phyloP scores from a whole-genome alignment of 1,139 yeast species.

The Magnusiomyces sp. region DNA sequence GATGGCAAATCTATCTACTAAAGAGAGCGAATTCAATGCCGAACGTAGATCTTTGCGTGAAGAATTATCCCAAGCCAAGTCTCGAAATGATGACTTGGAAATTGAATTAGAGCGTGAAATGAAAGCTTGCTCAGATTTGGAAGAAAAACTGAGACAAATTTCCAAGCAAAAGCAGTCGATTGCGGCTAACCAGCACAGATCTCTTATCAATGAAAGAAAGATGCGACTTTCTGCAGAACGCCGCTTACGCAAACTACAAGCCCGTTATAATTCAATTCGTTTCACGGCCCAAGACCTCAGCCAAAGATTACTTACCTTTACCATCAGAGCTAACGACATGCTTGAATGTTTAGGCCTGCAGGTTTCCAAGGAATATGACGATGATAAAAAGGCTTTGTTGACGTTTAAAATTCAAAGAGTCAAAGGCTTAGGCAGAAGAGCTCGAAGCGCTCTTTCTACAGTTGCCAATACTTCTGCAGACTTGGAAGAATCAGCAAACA shows the following conservation, averaged over 20 bases:
- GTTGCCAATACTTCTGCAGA: slow-evolving; percentile 12
- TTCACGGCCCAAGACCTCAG: slow-evolving; percentile 32
- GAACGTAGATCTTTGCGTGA: slow-evolving; percentile 45
- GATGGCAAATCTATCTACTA: slow-evolving; percentile 55
- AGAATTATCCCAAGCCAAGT: slow-evolving; percentile 42
- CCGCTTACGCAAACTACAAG: slow-evolving; percentile 3
- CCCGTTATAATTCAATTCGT: slow-evolving; percentile 13
- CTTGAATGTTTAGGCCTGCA: slow-evolving; percentile 73
- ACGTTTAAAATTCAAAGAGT: slow-evolving; percentile 29
- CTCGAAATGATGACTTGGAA: slow-evolving; percentile 46
- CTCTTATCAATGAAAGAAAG: not conserved
- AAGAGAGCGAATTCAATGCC: slow-evolving; percentile 49
- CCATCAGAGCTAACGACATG: slow-evolving; percentile 46
- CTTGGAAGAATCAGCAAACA: slow-evolving; percentile 14
- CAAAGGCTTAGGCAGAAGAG: slow-evolving; percentile 24
- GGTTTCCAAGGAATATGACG: slow-evolving; percentile 28
- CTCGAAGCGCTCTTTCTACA: slow-evolving; percentile 12
- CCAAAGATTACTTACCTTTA: slow-evolving; percentile 31
- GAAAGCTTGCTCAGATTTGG: slow-evolving; percentile 15
- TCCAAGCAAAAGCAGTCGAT: not conserved
- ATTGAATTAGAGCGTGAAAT: slow-evolving; percentile 33
- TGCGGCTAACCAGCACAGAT: not conserved
- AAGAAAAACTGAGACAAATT: not conserved
- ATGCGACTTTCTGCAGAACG: not conserved
- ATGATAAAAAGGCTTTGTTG: slow-evolving; percentile 22